Percentiles rank a stretch among this genome's conserved stretches.
phyloP scores from a whole-genome alignment of 2,329 filamentous ascomycete genomes.

The Claviceps maximensis region DNA sequence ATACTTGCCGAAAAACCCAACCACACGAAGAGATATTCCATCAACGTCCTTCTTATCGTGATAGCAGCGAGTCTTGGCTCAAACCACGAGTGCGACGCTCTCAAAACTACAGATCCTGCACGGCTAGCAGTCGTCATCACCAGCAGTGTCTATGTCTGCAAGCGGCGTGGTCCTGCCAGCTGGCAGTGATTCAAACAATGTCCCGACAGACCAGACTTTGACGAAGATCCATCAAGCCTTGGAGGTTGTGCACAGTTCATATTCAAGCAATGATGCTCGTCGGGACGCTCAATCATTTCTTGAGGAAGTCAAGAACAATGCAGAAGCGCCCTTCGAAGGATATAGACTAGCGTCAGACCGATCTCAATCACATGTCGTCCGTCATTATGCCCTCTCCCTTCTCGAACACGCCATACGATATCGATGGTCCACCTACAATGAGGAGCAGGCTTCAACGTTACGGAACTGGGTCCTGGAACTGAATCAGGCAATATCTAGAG shows the following conservation, averaged over 20 bases:
- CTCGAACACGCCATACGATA: constrained; percentile 84
- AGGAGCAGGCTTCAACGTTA: constrained; percentile 54
- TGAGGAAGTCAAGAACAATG: constrained; percentile 67
- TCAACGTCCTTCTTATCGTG: not conserved
- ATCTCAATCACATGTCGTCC: constrained; percentile 64
- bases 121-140: not conserved
- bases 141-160: constrained; percentile 19
- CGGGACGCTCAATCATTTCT: constrained; percentile 75
- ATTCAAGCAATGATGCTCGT: constrained; percentile 68
- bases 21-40: not conserved
- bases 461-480: constrained; percentile 69
- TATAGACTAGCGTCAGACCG: constrained; percentile 68
- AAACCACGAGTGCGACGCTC: not conserved
- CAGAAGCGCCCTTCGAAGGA: constrained; percentile 72
- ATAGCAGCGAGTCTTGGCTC: not conserved
- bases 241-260: constrained; percentile 72
- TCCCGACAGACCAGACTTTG: constrained; percentile 33
- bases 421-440: constrained; percentile 61
- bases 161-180: constrained; percentile 21
- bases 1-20: not conserved
- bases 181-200: constrained; percentile 22
- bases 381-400: constrained; percentile 86
- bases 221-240: constrained; percentile 71
- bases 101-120: not conserved
- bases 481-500: constrained; percentile 53